Evolutionary conservation across 176 grass and related monocot genomes (phyloP).

Genomic region (Areca catechu): DNA sequence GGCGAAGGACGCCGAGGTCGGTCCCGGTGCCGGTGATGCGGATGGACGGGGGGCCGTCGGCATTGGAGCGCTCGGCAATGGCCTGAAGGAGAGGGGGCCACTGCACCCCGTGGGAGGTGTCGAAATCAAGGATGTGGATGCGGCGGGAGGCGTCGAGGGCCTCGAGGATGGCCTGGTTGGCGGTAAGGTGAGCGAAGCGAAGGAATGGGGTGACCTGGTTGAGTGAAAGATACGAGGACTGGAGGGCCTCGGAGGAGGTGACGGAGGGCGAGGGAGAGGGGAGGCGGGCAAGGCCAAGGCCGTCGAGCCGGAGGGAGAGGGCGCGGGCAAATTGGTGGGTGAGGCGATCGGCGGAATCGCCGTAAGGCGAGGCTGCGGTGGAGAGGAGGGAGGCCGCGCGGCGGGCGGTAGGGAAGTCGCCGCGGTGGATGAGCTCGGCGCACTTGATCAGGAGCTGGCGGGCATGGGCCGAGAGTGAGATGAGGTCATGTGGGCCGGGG

Average conservation of each 20-base stretch:
- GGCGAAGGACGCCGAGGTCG: slow-evolving; percentile 58
- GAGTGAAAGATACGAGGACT: slow-evolving; percentile 63
- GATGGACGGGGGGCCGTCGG: slow-evolving; percentile 39
- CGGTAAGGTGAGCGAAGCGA: slow-evolving; percentile 87
- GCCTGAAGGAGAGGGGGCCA: slow-evolving; percentile 93
- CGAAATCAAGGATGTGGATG: slow-evolving; percentile 89
- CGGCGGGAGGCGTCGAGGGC: slow-evolving; percentile 44
- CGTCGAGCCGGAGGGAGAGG: slow-evolving; percentile 37
- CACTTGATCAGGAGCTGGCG: slow-evolving; percentile 61
- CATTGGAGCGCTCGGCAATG: slow-evolving; percentile 52
- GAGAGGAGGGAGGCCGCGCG: slow-evolving; percentile 45
- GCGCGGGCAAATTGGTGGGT: slow-evolving; percentile 79
- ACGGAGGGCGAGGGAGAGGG: slow-evolving; percentile 4
- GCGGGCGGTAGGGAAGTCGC: slow-evolving; percentile 41
- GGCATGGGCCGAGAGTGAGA: slow-evolving; percentile 20
- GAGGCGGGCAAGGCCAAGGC: background rate
- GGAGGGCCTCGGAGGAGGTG: slow-evolving; percentile 11
- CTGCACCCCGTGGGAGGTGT: slow-evolving; percentile 82
- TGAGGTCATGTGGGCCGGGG: background rate
- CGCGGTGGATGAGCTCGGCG: slow-evolving; percentile 59
- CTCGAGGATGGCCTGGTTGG: slow-evolving; percentile 96
- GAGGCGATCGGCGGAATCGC: slow-evolving; percentile 65
- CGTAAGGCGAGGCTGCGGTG: slow-evolving; percentile 38
- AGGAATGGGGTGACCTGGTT: slow-evolving; percentile 99
- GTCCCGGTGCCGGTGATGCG: slow-evolving; percentile 80